Percentiles rank a stretch among this genome's conserved stretches.
Evolutionary conservation across 1,139 yeast genomes (phyloP).

Genomic region (Fermentozyma sake): DNA sequence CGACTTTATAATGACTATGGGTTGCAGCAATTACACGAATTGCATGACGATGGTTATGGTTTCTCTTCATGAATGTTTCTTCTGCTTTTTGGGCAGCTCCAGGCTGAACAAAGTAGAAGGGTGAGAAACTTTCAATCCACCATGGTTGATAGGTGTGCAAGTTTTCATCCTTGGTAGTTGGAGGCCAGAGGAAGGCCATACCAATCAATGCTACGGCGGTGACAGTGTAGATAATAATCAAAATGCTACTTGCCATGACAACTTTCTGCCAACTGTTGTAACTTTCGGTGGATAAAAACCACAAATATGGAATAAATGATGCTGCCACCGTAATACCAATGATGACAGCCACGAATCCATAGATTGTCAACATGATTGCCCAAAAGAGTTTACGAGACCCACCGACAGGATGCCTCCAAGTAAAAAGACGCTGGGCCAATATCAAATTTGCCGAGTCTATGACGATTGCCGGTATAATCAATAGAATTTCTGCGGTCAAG

Average conservation of each 20-base stretch:
- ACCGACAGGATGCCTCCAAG: conserved; percentile 79
- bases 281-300: conserved; percentile 44
- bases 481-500: conserved; percentile 55
- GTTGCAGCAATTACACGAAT: conserved; percentile 47
- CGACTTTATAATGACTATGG: conserved; percentile 39
- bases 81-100: conserved; percentile 49
- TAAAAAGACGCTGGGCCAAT: conserved; percentile 71
- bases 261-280: conserved; percentile 53
- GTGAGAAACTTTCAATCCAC: conserved; percentile 67
- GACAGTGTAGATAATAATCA: conserved; percentile 55
- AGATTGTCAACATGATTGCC: conserved; percentile 47
- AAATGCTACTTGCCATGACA: conserved; percentile 52
- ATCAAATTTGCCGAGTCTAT: conserved; percentile 58
- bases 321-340: conserved; percentile 67
- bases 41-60: conserved; percentile 48
- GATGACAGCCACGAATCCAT: conserved; percentile 53
- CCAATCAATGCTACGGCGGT: conserved; percentile 48
- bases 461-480: conserved; percentile 53
- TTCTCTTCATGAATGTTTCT: conserved; percentile 45
- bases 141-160: conserved; percentile 68
- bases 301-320: conserved; percentile 59
- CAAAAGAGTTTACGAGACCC: conserved; percentile 58
- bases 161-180: conserved; percentile 51
- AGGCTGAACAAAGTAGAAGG: conserved; percentile 50
- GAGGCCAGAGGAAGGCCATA: conserved; percentile 52